phyloP scores from a whole-genome alignment of 352 stramenopile genomes.

The Thalassiosira ordinaria region DNA sequence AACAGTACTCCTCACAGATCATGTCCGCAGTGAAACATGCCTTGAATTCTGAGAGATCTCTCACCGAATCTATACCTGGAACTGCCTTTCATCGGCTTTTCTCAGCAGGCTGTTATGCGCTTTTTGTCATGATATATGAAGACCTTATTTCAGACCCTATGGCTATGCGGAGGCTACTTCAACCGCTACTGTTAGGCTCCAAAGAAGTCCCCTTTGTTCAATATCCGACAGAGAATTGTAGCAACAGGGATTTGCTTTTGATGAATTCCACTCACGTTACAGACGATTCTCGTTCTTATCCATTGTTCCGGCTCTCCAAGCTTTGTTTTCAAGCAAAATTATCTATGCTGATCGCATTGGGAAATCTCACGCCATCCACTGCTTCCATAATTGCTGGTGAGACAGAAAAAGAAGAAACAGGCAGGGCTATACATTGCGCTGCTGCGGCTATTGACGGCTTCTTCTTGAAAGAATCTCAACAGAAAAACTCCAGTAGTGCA shows the following conservation, averaged over 20 bases:
- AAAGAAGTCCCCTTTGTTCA: slow-evolving; percentile 58
- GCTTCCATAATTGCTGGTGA: slow-evolving; percentile 35
- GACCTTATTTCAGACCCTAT: slow-evolving; percentile 68
- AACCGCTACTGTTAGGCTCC: slow-evolving; percentile 54
- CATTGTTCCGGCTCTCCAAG: slow-evolving; percentile 60
- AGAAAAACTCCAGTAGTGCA: background rate
- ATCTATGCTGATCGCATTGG: slow-evolving; percentile 34
- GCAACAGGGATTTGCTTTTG: slow-evolving; percentile 24
- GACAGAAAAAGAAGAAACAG: slow-evolving; percentile 46
- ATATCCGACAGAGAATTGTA: slow-evolving; percentile 24
- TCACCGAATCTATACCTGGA: slow-evolving; percentile 39
- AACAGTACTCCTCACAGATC: slow-evolving; percentile 84
- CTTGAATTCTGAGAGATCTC: slow-evolving; percentile 57
- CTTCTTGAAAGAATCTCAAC: slow-evolving; percentile 42
- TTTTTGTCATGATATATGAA: slow-evolving; percentile 66
- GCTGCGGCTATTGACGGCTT: slow-evolving; percentile 78
- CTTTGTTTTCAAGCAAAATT: slow-evolving; percentile 50
- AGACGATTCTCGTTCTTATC: slow-evolving; percentile 56
- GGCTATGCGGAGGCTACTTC: slow-evolving; percentile 70
- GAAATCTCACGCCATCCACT: slow-evolving; percentile 37
- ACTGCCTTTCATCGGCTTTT: slow-evolving; percentile 71
- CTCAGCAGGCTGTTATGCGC: slow-evolving; percentile 63
- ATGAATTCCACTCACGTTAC: slow-evolving; percentile 45
- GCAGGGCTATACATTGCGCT: slow-evolving; percentile 61
- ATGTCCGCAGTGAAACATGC: slow-evolving; percentile 79